Conservation (phyloP, 257 asterid species). For the Capsicum chinense region DNA sequence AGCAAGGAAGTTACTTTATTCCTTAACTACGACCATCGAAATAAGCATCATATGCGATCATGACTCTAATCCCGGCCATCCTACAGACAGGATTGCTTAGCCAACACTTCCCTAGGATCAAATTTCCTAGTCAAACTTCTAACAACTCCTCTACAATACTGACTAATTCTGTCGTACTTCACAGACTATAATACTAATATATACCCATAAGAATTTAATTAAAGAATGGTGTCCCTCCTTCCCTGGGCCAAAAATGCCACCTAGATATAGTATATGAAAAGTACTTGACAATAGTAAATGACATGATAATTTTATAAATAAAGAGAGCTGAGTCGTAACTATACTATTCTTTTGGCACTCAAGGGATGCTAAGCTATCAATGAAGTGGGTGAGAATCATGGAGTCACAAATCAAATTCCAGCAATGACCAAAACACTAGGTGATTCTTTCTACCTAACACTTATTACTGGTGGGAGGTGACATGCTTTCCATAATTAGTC, state of each 20-base stretch:
- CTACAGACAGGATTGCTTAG: neutral
- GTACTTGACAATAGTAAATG: slow-evolving; percentile 9
- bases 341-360: too few species aligned
- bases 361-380: too few species aligned
- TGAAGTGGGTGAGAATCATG: too few species aligned
- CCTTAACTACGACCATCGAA: neutral
- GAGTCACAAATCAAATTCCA: too few species aligned
- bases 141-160: neutral
- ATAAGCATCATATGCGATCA: neutral
- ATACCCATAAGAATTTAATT: neutral
- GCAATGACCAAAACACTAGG: too few species aligned
- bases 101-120: neutral
- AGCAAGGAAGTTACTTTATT: neutral
- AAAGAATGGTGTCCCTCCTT: neutral
- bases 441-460: too few species aligned
- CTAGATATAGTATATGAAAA: neutral
- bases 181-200: neutral
- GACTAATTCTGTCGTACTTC: neutral
- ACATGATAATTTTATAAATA: neutral
- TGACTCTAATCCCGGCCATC: neutral
- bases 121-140: neutral
- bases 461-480: too few species aligned
- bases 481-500: too few species aligned
- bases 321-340: neutral
- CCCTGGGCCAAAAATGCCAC: neutral